Base-by-base conservation (phyloP, 2,329 filamentous ascomycete genomes). In the Penicillium sumatraense region DNA sequence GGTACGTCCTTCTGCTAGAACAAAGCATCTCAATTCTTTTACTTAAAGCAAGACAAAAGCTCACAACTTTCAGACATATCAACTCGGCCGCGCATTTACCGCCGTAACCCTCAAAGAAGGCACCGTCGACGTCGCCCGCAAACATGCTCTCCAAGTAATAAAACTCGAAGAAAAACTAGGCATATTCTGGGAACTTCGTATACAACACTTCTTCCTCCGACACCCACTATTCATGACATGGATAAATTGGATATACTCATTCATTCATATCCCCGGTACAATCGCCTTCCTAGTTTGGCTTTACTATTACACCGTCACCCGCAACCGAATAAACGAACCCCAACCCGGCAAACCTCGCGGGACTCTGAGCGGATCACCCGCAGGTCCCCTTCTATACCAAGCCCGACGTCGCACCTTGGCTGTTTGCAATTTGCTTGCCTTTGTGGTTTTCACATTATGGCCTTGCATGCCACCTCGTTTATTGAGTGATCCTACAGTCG, bases 201-300 rank as follows among this genome's bases (percentile, higher is more conserved):
- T 90, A 42, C 88, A 91, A 72, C 71, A 72, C 29, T 81, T 76
- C 70, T 84, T 86, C 67, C 73, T 86, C 47, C 70, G 74, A 18
- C 80, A 81, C 49, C 81, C 85, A 1, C 68, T 76, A 24, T 64
- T 88, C 38, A 82, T 91, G 78, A 83, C 79, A 61, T 89, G 83
- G 83, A 89, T 86, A 63, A 91, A 91, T 73, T 82, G 87, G 66
- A 81, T 84, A 24, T 91, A 91, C 74, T 90, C 87, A 5, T 90
- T 90, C 73, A 89, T 91, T 65, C 89, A 91, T 71, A 91, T 91
- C 54, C 89, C 88, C 0, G 88, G 87, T 13, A 90, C 88, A 5
- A 90, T 91, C 61, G 80, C 87, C 41, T 91, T 90, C 67, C 78
- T 86, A 21, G 80, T 85, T 33, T 82, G 84, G 67, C 80, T 91